These are phyloP conservation scores for Carallia pectinifolia DNA, from an alignment of 345 rosid genomes.

Conservation along the genomic window DNA sequence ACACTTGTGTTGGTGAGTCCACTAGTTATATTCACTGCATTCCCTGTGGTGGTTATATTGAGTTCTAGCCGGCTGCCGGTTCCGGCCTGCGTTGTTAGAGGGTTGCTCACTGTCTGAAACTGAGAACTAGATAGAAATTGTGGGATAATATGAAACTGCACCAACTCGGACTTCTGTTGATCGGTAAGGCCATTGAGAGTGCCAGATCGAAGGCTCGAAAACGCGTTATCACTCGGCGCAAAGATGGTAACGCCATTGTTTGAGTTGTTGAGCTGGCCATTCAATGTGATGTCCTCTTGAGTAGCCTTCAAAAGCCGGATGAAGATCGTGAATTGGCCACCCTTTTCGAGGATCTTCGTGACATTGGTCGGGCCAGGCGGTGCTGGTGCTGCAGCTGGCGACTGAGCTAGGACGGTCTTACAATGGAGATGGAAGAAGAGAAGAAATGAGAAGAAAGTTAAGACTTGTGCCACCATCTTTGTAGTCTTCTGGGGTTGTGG, in stretches of 20 bases:
- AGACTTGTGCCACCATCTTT: constrained; percentile 3
- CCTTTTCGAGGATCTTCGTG: constrained; percentile 39
- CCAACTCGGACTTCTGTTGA: constrained; percentile 32
- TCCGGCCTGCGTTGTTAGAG: constrained; percentile 41
- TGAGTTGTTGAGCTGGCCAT: constrained; percentile 39
- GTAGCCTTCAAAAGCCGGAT: constrained; percentile 36
- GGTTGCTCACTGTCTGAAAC: constrained; percentile 47
- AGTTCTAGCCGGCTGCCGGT: constrained; percentile 28
- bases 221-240: constrained; percentile 37
- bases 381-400: constrained; percentile 25
- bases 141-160: constrained; percentile 43
- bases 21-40: constrained; percentile 34
- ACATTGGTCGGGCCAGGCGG: constrained; percentile 32
- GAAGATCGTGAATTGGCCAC: constrained; percentile 34
- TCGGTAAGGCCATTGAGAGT: constrained; percentile 36
- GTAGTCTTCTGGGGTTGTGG: not conserved
- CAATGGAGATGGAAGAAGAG: constrained; percentile 24
- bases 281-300: constrained; percentile 26
- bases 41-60: constrained; percentile 33
- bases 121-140: constrained; percentile 24
- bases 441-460: constrained; percentile 5
- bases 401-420: constrained; percentile 23
- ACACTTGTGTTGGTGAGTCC: constrained; percentile 43
- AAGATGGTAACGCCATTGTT: constrained; percentile 40
- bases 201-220: constrained; percentile 36